phyloP scores from a whole-genome alignment of 1,284 basidiomycete species.

The Volvariella volvacea region DNA sequence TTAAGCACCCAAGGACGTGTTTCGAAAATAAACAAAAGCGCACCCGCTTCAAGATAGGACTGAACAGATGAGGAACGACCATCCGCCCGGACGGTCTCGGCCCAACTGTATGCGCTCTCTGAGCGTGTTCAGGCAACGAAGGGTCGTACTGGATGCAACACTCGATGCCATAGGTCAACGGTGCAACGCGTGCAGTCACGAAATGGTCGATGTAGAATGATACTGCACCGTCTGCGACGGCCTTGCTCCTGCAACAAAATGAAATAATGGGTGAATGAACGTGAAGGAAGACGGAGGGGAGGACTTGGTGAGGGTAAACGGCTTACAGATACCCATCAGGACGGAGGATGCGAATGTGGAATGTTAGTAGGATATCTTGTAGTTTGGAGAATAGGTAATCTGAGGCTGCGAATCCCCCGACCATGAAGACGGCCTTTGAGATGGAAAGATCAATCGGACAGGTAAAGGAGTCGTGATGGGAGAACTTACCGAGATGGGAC shows the following conservation, averaged over 20 bases:
- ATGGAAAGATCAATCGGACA: background rate
- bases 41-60: constrained; percentile 6
- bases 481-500: constrained; percentile 2
- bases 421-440: constrained; percentile 1
- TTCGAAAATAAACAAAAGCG: background rate
- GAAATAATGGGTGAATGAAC: background rate
- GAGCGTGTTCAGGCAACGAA: constrained; percentile 21
- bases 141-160: constrained; percentile 17
- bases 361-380: constrained; percentile 16
- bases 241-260: constrained; percentile 20
- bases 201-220: constrained; percentile 33
- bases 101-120: constrained; percentile 10
- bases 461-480: no score
- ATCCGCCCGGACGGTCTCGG: constrained; percentile 5
- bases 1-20: background rate
- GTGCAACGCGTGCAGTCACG: constrained; percentile 29
- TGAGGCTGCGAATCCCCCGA: constrained; percentile 10
- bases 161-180: constrained; percentile 28
- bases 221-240: constrained; percentile 24
- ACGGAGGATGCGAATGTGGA: constrained; percentile 24
- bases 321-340: constrained; percentile 34
- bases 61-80: constrained; percentile 5
- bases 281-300: no score
- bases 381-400: constrained; percentile 31
- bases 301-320: background rate